These are phyloP conservation scores for Davidsoniella eucalypti DNA, from an alignment of 2,329 filamentous ascomycete species.

Conservation along the genomic window DNA sequence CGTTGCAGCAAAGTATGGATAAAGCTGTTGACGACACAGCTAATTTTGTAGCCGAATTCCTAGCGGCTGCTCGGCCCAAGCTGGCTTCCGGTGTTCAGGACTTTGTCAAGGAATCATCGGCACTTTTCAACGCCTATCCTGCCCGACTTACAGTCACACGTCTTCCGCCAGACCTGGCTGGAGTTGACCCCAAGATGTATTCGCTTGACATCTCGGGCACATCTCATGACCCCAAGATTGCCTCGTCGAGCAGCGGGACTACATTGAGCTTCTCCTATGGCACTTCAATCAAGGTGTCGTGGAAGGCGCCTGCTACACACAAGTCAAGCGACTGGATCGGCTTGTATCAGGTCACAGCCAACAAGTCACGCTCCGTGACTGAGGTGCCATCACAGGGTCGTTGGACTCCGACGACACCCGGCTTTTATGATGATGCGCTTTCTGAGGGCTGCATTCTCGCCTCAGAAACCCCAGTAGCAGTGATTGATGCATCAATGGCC, in stretches of 20 bases:
- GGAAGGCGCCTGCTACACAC: conserved; percentile 78
- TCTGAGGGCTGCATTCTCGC: conserved; percentile 62
- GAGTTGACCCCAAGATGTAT: conserved; percentile 66
- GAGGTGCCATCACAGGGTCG: conserved; percentile 72
- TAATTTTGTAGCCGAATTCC: conserved; percentile 78
- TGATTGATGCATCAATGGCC: conserved; percentile 28
- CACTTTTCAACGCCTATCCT: conserved; percentile 78
- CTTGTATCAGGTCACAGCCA: conserved; percentile 90
- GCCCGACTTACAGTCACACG: conserved; percentile 70
- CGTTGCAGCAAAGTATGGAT: conserved; percentile 75
- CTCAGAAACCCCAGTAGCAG: conserved; percentile 42
- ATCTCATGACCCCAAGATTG: conserved; percentile 25
- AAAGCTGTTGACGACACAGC: conserved; percentile 71
- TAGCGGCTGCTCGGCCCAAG: conserved; percentile 73
- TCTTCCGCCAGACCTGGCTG: conserved; percentile 63
- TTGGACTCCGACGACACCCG: conserved; percentile 69
- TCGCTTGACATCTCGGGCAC: conserved; percentile 58
- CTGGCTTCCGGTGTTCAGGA: conserved; percentile 72
- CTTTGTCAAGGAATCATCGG: conserved; percentile 74
- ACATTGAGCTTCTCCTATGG: conserved; percentile 78
- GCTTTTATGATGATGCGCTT: conserved; percentile 57
- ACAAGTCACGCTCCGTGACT: conserved; percentile 68
- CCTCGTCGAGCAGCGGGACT: conserved; percentile 29
- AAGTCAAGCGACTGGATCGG: conserved; percentile 90
- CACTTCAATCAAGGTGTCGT: conserved; percentile 72